Conservation (phyloP, 192 early-diverging fungal species). For the Neocallimastix lanati region DNA sequence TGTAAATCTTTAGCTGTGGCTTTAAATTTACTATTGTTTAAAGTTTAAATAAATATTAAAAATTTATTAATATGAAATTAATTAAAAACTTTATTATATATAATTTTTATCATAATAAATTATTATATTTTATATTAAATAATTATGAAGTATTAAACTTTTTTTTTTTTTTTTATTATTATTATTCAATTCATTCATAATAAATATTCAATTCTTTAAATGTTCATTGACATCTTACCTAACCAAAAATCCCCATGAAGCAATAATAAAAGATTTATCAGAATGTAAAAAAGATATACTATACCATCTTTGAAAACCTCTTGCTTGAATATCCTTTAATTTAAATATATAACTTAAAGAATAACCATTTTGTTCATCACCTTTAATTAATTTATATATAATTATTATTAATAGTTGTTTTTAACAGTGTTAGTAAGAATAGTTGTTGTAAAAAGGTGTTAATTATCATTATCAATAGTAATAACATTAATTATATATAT, state of each 20-base stretch:
- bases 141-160: too few species aligned
- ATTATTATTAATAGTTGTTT: too few species aligned
- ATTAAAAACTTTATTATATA: too few species aligned
- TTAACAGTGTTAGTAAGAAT: too few species aligned
- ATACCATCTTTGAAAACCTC: slow-evolving; percentile 37
- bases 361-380: slow-evolving; percentile 45
- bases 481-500: too few species aligned
- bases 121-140: too few species aligned
- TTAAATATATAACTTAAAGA: slow-evolving; percentile 56
- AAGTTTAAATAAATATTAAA: not conserved
- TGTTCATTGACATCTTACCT: slow-evolving; percentile 10
- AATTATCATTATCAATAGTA: too few species aligned
- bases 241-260: slow-evolving; percentile 47
- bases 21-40: slow-evolving; percentile 27
- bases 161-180: too few species aligned
- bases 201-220: too few species aligned
- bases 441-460: too few species aligned
- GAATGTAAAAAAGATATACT: slow-evolving; percentile 43
- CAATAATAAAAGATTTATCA: slow-evolving; percentile 40
- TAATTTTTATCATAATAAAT: too few species aligned
- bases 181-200: too few species aligned
- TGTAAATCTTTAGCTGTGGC: slow-evolving; percentile 27
- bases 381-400: not conserved
- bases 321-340: slow-evolving; percentile 40
- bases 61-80: not conserved